phyloP scores from a whole-genome alignment of 257 asterid genomes.

The Ophiorrhiza pumila region DNA sequence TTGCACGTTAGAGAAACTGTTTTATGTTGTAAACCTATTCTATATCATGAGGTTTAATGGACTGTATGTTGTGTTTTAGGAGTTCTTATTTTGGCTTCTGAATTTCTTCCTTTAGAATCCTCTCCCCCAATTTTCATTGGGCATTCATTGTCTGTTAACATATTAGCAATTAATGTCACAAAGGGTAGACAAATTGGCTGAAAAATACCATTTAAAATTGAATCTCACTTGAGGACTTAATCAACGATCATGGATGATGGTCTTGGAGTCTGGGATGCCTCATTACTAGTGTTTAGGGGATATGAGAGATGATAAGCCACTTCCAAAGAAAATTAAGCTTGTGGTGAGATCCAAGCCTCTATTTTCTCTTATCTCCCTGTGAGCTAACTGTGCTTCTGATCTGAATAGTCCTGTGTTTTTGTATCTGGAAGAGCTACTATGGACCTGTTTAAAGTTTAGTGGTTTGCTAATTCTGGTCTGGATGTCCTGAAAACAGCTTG shows the following conservation, averaged over 20 bases:
- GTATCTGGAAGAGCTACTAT: neutral
- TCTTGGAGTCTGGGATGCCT: neutral
- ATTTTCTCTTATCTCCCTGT: neutral
- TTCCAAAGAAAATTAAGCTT: neutral
- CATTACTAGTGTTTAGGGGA: neutral
- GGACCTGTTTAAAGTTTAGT: neutral
- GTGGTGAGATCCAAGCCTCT: neutral
- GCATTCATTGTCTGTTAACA: neutral
- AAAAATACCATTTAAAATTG: neutral
- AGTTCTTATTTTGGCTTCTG: neutral
- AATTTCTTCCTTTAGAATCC: neutral
- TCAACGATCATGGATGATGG: neutral
- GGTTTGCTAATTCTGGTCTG: neutral
- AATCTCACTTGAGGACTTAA: neutral
- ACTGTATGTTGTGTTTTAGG: no score
- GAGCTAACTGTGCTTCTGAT: neutral
- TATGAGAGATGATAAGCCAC: no score
- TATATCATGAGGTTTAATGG: no score
- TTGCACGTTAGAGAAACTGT: neutral
- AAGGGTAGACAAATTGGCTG: neutral
- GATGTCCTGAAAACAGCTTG: neutral
- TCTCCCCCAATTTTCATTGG: neutral
- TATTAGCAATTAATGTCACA: neutral
- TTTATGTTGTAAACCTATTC: no score
- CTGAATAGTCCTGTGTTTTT: neutral